Conservation (phyloP, 305 asterid genomes). For the Plantago coronopus region DNA sequence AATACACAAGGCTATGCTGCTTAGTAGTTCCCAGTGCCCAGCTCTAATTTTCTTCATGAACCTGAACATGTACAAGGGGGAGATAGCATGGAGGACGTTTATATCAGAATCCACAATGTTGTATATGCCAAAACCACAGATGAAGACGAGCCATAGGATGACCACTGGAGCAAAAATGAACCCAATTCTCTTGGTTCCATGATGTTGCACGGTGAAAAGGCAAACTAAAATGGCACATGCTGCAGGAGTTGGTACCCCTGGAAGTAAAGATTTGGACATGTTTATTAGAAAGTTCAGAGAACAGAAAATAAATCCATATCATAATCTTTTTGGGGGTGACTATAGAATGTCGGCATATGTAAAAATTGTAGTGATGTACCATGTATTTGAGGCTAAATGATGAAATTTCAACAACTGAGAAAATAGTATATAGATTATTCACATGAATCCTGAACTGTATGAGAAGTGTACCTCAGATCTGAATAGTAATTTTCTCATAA, state of each 20-base stretch:
- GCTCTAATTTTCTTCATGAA: constrained; percentile 53
- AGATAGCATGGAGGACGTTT: constrained; percentile 53
- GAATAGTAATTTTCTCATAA: no score
- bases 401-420: neutral
- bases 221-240: constrained; percentile 81
- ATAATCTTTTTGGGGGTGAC: neutral
- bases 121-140: constrained; percentile 67
- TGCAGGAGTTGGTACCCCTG: constrained; percentile 81
- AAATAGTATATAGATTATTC: neutral
- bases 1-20: constrained; percentile 67
- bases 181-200: constrained; percentile 75
- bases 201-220: constrained; percentile 80
- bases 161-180: constrained; percentile 84
- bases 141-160: constrained; percentile 69
- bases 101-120: constrained; percentile 49
- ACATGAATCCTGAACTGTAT: no score
- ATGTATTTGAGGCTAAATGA: no score
- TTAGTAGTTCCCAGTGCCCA: constrained; percentile 67
- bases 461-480: no score
- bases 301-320: neutral
- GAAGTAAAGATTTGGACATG: constrained; percentile 18
- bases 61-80: constrained; percentile 75
- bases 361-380: no score
- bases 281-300: constrained; percentile 22
- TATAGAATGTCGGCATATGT: neutral